A percentile compares a stretch with the other conserved stretches of the same genome.
Conservation (phyloP, 305 asterid genomes). For the Fraxinus velutina region DNA sequence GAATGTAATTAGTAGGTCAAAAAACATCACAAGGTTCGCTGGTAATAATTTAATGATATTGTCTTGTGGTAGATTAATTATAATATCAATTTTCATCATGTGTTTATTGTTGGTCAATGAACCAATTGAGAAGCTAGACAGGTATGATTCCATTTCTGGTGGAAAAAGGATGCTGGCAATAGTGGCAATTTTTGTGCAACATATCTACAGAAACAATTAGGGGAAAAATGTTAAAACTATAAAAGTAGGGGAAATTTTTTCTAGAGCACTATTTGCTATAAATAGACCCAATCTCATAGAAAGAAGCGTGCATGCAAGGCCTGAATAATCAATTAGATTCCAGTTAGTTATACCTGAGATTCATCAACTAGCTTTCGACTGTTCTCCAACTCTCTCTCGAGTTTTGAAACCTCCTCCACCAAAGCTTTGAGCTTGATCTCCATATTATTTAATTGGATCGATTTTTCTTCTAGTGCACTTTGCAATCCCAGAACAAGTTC, state of each 20-base stretch:
- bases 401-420: conserved; percentile 62
- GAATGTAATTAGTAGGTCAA: not conserved
- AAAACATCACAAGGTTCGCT: not conserved
- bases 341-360: conserved; percentile 72
- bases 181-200: not conserved
- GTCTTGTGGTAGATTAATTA: not conserved
- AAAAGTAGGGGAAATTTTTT: not conserved
- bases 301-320: not conserved
- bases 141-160: not conserved
- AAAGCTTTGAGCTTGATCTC: conserved; percentile 54
- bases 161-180: not conserved
- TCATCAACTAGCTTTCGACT: conserved; percentile 78
- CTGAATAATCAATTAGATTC: not conserved
- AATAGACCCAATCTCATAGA: not conserved
- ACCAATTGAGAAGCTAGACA: not conserved
- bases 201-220: not conserved
- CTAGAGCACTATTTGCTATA: not conserved
- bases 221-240: not conserved
- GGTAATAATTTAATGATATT: not conserved
- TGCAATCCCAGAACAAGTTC: conserved; percentile 46
- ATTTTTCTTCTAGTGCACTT: conserved; percentile 56
- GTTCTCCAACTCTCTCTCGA: conserved; percentile 69
- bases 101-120: not conserved
- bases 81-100: not conserved
- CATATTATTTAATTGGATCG: conserved; percentile 52